Evolutionary conservation across 352 stramenopile species (phyloP), one percentile per base, ranked within the genome.

Genomic region (Globisporangium lucens): DNA sequence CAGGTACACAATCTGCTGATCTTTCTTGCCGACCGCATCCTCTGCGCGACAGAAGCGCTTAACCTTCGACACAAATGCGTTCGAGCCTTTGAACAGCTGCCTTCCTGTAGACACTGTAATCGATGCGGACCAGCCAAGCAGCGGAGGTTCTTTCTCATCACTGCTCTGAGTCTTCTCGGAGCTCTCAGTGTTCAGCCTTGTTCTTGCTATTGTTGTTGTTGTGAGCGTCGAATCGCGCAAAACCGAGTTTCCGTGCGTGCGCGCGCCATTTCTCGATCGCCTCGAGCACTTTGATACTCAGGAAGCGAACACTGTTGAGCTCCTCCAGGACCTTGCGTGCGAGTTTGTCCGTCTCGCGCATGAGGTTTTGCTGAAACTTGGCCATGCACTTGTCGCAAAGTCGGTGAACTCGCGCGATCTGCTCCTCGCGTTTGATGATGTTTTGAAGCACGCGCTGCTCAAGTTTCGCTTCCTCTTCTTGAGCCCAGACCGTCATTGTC

Each of bases 221-320:
- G 15, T 61, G 30, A 3, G 36, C 52, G 20, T 90, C 78, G 47
- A 77, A 79, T 2, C 75, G 73, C 29, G 72, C 70, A 73, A 83
- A 91, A 0, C 87, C 84, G 33, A 83, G 67, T 53, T 75, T 76
- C 35, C 80, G 75, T 2, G 81, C 75, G 27, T 92, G 77, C 1
- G 70, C 53, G 35, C 87, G 72, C 87, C 87, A 94, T 17, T 49
- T 49, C 41, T 90, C 77, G 33, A 94, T 93, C 0, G 61, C 65
- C 66, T 94, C 87, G 1, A 93, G 59, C 9, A 93, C 80, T 63
- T 85, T 87, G 0, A 94, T 82, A 8, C 73, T 91, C n/a, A 89
- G 59, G 46, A 91, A 86, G 6, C 84, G 74, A 30, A 93, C 60
- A 0, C 41, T 71, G 52, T 85, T 90, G 30, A 94, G 68, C 35